These are phyloP conservation scores for Pseudogymnoascus sp. DNA, from an alignment of 2,329 filamentous ascomycete species.

Conservation along the genomic window DNA sequence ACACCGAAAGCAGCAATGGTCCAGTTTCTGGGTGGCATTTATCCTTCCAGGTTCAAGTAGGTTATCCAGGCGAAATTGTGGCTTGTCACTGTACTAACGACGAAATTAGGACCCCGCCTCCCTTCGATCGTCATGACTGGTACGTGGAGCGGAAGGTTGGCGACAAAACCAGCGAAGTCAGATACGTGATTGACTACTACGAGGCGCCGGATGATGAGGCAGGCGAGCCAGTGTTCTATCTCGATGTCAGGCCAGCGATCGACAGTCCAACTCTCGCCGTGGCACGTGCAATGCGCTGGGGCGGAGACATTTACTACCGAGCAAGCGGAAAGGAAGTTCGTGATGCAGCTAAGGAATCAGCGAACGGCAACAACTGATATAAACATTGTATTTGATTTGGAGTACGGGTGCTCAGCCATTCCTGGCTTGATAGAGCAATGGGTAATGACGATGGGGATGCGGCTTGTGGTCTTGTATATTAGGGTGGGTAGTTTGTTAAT, in stretches of 20 bases:
- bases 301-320: slow-evolving; percentile 81
- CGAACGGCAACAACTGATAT: neutral
- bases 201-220: slow-evolving; percentile 66
- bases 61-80: slow-evolving; percentile 24
- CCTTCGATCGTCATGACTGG: slow-evolving; percentile 97
- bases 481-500: neutral
- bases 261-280: slow-evolving; percentile 70
- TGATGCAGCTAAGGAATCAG: slow-evolving; percentile 14
- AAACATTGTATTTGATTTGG: neutral
- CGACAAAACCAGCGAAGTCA: slow-evolving; percentile 64
- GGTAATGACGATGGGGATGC: neutral
- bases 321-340: slow-evolving; percentile 24
- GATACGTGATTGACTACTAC: slow-evolving; percentile 98
- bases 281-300: slow-evolving; percentile 81
- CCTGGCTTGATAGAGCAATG: neutral
- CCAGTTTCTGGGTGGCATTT: slow-evolving; percentile 69
- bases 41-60: slow-evolving; percentile 70
- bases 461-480: neutral
- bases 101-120: slow-evolving; percentile 58
- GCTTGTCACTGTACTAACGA: slow-evolving; percentile 11
- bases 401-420: neutral
- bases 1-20: slow-evolving; percentile 87
- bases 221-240: slow-evolving; percentile 89
- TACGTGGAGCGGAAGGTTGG: slow-evolving; percentile 68
- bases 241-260: slow-evolving; percentile 86